Conservation (phyloP, 2,329 filamentous ascomycete species). For the Plenodomus biglobosus region DNA sequence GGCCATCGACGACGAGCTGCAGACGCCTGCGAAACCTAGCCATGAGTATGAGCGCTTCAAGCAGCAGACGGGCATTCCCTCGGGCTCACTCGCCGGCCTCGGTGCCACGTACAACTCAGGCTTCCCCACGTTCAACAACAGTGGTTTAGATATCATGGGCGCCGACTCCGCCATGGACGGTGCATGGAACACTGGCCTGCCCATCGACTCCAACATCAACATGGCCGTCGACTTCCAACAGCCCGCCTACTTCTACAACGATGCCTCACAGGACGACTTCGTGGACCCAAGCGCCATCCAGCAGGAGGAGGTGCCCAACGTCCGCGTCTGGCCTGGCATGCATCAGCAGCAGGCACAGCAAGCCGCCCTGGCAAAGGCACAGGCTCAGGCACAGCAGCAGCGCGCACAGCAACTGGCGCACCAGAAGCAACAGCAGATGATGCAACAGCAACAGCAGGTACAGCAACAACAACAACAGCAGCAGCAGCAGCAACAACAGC, state of each 20-base stretch:
- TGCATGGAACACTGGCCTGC: constrained; percentile 56
- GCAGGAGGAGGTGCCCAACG: constrained; percentile 62
- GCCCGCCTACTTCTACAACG: constrained; percentile 64
- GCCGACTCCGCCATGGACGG: constrained; percentile 55
- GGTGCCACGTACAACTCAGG: constrained; percentile 57
- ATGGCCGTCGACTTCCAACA: constrained; percentile 62
- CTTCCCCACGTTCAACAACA: constrained; percentile 56
- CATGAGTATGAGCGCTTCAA: constrained; percentile 95
- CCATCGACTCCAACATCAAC: constrained; percentile 63
- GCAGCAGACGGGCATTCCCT: constrained; percentile 91
- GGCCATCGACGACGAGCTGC: constrained; percentile 56
- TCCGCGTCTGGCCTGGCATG: constrained; percentile 88
- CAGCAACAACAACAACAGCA: constrained; percentile 40
- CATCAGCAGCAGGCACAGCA: constrained; percentile 87
- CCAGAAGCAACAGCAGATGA: constrained; percentile 45
- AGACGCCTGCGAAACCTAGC: constrained; percentile 74
- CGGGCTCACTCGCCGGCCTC: constrained; percentile 78
- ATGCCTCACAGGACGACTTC: constrained; percentile 53
- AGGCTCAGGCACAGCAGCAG: constrained; percentile 42
- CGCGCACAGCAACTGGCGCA: constrained; percentile 47
- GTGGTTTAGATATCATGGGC: constrained; percentile 68
- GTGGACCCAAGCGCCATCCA: constrained; percentile 75
- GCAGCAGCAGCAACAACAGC: constrained; percentile 30
- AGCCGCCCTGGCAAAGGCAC: constrained; percentile 59
- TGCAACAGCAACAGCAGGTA: constrained; percentile 42